Conservation (phyloP, 2,329 filamentous ascomycete species). For the Pseudogymnoascus sp. region DNA sequence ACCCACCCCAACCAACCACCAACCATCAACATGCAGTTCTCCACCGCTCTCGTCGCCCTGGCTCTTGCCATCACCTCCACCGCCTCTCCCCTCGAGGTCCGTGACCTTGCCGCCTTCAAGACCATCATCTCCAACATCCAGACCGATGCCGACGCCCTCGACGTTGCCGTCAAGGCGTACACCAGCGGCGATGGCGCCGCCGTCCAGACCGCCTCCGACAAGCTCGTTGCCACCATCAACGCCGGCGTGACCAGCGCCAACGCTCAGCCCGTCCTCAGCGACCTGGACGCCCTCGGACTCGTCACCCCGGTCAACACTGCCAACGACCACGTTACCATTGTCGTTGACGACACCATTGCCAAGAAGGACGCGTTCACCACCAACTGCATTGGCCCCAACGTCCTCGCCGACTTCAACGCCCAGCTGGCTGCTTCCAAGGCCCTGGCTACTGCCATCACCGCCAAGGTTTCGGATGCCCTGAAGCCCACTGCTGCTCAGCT, state of each 20-base stretch:
- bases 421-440: background rate
- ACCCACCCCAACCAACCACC: background rate
- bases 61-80: background rate
- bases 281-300: background rate
- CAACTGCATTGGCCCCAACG: background rate
- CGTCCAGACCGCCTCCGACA: background rate
- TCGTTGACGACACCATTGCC: background rate
- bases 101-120: background rate
- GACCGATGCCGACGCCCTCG: constrained; percentile 12
- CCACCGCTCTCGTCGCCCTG: background rate
- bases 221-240: background rate
- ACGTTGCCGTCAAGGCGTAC: background rate
- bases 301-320: background rate
- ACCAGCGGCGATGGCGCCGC: background rate
- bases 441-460: background rate
- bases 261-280: background rate
- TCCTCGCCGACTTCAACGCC: background rate
- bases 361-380: background rate
- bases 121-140: background rate
- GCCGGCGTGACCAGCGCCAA: background rate
- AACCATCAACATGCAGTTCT: constrained; percentile 1
- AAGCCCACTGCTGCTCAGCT: background rate
- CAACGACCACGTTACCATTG: background rate
- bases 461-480: background rate
- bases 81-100: background rate